Percentiles rank a stretch among this genome's conserved stretches.
These are phyloP conservation scores for Elsinoe necatrix DNA, from an alignment of 2,329 filamentous ascomycete species.

Conservation along the genomic window DNA sequence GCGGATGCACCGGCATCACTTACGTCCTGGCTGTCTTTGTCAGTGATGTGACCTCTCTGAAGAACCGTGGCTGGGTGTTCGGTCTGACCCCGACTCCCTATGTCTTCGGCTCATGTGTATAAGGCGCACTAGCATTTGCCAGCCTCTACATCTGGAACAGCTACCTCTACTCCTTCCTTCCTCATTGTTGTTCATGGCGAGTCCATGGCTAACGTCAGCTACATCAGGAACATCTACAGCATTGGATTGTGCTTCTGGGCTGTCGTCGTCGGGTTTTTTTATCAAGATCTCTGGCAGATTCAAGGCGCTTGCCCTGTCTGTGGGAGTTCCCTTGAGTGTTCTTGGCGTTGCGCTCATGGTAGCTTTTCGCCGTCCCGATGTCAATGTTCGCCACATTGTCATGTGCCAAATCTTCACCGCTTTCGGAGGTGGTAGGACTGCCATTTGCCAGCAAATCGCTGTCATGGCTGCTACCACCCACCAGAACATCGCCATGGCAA, in stretches of 20 bases:
- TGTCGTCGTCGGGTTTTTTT: slow-evolving; percentile 39
- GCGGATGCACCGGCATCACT: slow-evolving; percentile 19
- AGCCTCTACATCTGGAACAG: slow-evolving; percentile 36
- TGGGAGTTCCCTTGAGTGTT: slow-evolving; percentile 30
- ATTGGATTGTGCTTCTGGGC: slow-evolving; percentile 37
- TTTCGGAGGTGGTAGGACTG: slow-evolving; percentile 45
- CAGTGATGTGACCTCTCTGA: slow-evolving; percentile 22
- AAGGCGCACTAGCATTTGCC: slow-evolving; percentile 37
- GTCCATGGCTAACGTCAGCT: slow-evolving; percentile 23
- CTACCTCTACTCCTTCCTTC: slow-evolving; percentile 40
- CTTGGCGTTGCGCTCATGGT: slow-evolving; percentile 30
- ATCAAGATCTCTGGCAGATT: slow-evolving; percentile 42
- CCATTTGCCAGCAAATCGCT: slow-evolving; percentile 50
- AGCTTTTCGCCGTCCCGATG: slow-evolving; percentile 30
- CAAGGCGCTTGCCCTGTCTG: slow-evolving; percentile 37
- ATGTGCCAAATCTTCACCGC: slow-evolving; percentile 51
- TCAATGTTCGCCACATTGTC: slow-evolving; percentile 43
- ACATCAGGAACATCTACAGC: slow-evolving; percentile 30
- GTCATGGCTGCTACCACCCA: slow-evolving; percentile 39
- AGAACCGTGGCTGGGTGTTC: slow-evolving; percentile 26
- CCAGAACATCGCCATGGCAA: slow-evolving; percentile 28
- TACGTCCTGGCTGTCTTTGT: slow-evolving; percentile 20
- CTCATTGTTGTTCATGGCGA: slow-evolving; percentile 41
- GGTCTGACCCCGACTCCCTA: slow-evolving; percentile 28
- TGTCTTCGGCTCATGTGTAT: slow-evolving; percentile 40